phyloP scores from a whole-genome alignment of 148 eudicot genomes.

The Rhododendron kiyosumense region DNA sequence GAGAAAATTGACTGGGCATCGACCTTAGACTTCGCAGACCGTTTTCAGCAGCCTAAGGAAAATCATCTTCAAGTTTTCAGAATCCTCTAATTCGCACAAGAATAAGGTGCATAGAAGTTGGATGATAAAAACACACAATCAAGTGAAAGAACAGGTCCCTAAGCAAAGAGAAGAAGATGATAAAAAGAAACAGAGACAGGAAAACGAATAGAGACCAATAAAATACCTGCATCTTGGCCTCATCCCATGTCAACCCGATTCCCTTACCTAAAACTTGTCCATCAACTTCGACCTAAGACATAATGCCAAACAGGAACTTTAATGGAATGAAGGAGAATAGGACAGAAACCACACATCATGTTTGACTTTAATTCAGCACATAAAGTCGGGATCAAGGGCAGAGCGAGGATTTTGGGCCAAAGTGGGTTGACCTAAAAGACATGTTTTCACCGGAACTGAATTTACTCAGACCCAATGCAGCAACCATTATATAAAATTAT shows the following conservation, averaged over 20 bases:
- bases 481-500: neutral
- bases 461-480: neutral
- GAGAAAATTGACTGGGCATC: conserved; percentile 46
- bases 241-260: conserved; percentile 71
- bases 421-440: neutral
- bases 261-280: conserved; percentile 81
- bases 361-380: neutral
- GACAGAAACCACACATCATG: neutral
- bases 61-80: conserved; percentile 7
- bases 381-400: neutral
- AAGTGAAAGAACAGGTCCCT: neutral
- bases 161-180: neutral
- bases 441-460: neutral
- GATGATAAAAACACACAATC: neutral
- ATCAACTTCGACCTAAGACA: conserved; percentile 69
- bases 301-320: neutral
- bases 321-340: neutral
- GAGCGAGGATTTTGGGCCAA: neutral
- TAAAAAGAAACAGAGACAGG: neutral
- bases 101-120: neutral
- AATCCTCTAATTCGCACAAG: neutral
- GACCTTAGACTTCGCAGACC: conserved; percentile 59
- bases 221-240: conserved; percentile 68
- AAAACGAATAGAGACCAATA: neutral
- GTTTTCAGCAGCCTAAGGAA: conserved; percentile 74